Base-by-base conservation (phyloP, 106 monocot genomes). In the Narthecium ossifragum region DNA sequence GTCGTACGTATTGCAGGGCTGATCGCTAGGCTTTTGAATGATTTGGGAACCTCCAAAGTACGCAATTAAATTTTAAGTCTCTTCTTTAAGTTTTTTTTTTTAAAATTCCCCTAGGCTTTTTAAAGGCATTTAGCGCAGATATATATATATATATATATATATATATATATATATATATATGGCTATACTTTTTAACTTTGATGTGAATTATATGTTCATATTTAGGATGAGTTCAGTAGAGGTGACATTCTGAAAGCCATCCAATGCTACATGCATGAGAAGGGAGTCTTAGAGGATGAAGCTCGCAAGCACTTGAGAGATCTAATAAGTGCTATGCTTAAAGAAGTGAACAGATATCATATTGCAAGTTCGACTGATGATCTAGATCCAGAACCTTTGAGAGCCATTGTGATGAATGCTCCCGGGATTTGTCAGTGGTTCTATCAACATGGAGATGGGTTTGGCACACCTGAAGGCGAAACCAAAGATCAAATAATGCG, bases 31-130 rank as follows among this genome's bases (percentile, higher is more conserved):
- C 73, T 65, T 7, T 31, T 12, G 14, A 51, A 73, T 59, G 73
- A 73, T 65, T n/a, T 73, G 8, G 65, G 37, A 24, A 72, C 72
- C 31, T 62, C 71, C 8, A 63, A 15, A 12, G 63, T 71, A 53
- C 5, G 54, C 2, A 41, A 17, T 1, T 14, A n/a, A 8, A n/a
- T n/a, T 18, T 11, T 22, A 8, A 5, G 24, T 34, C 4, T 21
- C 7, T 21, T 31, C 8, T 10, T 17, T 39, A 8, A 18, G 9
- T 26, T 29, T 7, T 39, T 22, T 25, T 50, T 20, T 0, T 27
- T 23, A 3, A n/a, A 5, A 15, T 17, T 23, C 6, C 11, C 20
- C 31, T 15, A 10, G 6, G 8, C 25, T n/a, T 51, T 34, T 10
- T 2, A 22, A 32, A 29, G 2, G 15, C 26, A n/a, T 32, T 30